phyloP scores from a whole-genome alignment of 2,329 filamentous ascomycete species.

The Colletotrichum brevisporum region DNA sequence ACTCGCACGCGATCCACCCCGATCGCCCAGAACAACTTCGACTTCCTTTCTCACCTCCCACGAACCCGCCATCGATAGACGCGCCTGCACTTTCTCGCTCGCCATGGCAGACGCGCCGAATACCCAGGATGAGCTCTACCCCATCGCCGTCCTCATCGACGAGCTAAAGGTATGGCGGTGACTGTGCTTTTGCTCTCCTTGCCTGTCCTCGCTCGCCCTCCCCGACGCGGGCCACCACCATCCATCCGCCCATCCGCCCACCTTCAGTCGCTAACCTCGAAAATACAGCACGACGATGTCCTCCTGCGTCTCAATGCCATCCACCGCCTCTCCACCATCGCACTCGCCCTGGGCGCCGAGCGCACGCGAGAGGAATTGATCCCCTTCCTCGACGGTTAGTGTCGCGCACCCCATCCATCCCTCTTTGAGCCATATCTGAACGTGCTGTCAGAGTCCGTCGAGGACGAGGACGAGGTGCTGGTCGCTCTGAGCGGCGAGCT shows the following conservation, averaged over 20 bases:
- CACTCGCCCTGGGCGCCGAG: slow-evolving; percentile 94
- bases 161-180: slow-evolving; percentile 87
- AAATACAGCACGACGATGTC: slow-evolving; percentile 93
- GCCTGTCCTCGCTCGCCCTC: slow-evolving; percentile 17
- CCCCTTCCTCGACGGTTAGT: slow-evolving; percentile 97
- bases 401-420: slow-evolving; percentile 9
- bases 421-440: slow-evolving; percentile 42
- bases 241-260: slow-evolving; percentile 41
- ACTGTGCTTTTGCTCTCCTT: slow-evolving; percentile 19
- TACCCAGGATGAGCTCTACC: slow-evolving; percentile 98
- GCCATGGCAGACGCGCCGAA: slow-evolving; percentile 90
- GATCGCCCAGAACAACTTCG: slow-evolving; percentile 41
- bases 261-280: slow-evolving; percentile 46
- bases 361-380: slow-evolving; percentile 98
- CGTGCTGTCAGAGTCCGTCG: slow-evolving; percentile 84
- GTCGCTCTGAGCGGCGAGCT: slow-evolving; percentile 98
- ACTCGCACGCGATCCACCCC: slow-evolving; percentile 47
- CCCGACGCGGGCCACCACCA: slow-evolving; percentile 29
- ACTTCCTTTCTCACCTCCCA: slow-evolving; percentile 27
- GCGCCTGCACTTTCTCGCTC: slow-evolving; percentile 56
- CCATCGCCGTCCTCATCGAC: slow-evolving; percentile 99
- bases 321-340: slow-evolving; percentile 97
- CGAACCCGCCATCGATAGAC: slow-evolving; percentile 43
- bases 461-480: slow-evolving; percentile 98
- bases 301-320: slow-evolving; percentile 98